phyloP scores from a whole-genome alignment of 306 rosid species.

The Begonia fuchsioides region DNA sequence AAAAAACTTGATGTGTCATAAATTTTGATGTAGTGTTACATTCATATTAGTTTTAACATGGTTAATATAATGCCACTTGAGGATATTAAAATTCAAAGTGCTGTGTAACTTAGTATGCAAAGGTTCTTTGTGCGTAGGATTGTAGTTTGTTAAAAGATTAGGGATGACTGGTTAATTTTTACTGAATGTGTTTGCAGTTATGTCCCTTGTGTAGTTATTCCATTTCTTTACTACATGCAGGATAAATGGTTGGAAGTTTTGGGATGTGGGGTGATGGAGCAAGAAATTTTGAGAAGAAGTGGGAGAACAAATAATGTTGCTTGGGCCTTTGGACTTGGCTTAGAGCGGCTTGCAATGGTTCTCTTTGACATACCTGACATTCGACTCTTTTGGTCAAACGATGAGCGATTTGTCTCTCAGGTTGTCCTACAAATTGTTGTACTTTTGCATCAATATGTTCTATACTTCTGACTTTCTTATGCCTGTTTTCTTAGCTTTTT shows the following conservation, averaged over 20 bases:
- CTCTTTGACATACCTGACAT: conserved; percentile 94
- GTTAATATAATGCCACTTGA: too few species aligned
- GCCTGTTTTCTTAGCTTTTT: conserved; percentile 8
- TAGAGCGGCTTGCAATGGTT: conserved; percentile 97
- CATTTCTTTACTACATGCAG: conserved; percentile 17
- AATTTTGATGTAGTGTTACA: too few species aligned
- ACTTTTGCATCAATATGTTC: conserved; percentile 4
- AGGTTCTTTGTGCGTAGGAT: too few species aligned
- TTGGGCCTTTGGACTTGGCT: conserved; percentile 97
- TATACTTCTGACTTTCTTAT: conserved; percentile 4
- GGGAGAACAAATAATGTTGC: conserved; percentile 69
- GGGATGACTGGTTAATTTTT: too few species aligned
- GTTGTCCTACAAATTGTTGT: conserved; percentile 23
- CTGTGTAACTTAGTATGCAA: too few species aligned
- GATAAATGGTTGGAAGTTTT: conserved; percentile 92
- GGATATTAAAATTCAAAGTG: too few species aligned
- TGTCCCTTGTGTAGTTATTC: too few species aligned
- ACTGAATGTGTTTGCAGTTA: too few species aligned
- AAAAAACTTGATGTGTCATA: too few species aligned
- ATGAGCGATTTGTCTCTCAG: conserved; percentile 94
- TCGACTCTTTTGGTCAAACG: conserved; percentile 87
- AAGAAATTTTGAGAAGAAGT: conserved; percentile 74
- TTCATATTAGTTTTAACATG: too few species aligned
- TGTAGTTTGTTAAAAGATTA: too few species aligned
- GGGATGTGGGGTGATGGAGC: conserved; percentile 97